Evolutionary conservation across 1,139 yeast species (phyloP).

Genomic region (Pichia sp.): DNA sequence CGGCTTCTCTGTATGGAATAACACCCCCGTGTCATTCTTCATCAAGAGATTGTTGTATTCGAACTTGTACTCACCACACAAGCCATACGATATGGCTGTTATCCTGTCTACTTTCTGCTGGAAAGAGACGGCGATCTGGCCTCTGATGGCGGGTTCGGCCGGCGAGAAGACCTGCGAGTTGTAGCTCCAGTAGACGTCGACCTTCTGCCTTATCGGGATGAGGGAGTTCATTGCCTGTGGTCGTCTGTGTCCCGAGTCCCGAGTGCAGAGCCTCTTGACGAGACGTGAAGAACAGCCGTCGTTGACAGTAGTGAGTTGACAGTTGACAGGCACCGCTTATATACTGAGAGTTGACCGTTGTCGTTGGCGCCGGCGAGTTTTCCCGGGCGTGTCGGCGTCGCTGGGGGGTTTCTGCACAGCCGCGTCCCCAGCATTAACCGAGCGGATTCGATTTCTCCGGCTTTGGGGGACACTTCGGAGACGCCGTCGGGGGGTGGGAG

Average conservation of each 20-base stretch:
- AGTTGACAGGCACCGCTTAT: too few species aligned
- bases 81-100: background rate
- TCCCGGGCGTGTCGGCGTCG: too few species aligned
- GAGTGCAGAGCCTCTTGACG: background rate
- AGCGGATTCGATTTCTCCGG: too few species aligned
- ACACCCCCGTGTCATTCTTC: background rate
- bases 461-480: too few species aligned
- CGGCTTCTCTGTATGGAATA: background rate
- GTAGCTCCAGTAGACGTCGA: conserved; percentile 3
- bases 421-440: too few species aligned
- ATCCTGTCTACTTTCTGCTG: background rate
- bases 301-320: too few species aligned
- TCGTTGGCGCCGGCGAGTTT: too few species aligned
- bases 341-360: too few species aligned
- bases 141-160: background rate
- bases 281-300: too few species aligned
- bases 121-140: conserved; percentile 1
- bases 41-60: conserved; percentile 4
- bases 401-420: too few species aligned
- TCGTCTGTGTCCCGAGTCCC: background rate
- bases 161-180: conserved; percentile 7
- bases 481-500: too few species aligned
- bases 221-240: background rate
- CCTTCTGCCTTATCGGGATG: conserved; percentile 3
- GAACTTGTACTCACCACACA: background rate